Base-by-base conservation (phyloP, 768 basidiomycete species). In the Boletales sp. region DNA sequence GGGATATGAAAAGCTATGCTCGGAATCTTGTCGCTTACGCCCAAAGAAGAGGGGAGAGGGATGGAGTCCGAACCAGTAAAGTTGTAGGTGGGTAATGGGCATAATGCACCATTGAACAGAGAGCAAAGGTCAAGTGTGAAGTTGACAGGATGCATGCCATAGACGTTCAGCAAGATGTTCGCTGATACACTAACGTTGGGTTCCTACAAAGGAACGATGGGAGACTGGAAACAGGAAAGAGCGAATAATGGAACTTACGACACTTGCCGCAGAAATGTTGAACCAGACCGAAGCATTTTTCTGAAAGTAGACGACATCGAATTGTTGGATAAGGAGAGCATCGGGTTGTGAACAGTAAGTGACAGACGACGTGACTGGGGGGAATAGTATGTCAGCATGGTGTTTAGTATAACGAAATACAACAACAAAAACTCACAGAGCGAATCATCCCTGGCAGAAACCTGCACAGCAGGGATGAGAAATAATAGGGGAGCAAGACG, bases 301-400 rank as follows among this genome's bases (percentile, higher is more conserved):
- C 35, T 83, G 76, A 54, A 86, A 81, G 65, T 86, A 92, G 12
- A 77, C 74, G 45, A 91, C 66, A 60, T 90, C 83, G 61, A 91
- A 87, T 57, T 83, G 82, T 69, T 89, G 79, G 39, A 92, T 76
- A 61, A 92, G 85, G 52, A 93, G 77, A 30, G 81, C 79, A 65
- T 87, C 82, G 44, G 90, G 90, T 35, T 87, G 83, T 45, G 83
- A 72, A 69, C 90, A 93, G 66, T 93, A 93, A 29, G 90, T 87
- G 61, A 93, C 87, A 50, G 90, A 91, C 17, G 87, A 90, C 27
- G 90, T 90, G 67, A 88, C 89, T 91, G 63, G 27, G 8, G 9
- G 27, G 50, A 3, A 14, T 15, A n/a, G n/a, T n/a, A n/a, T n/a
- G n/a, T 43, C 30, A 31, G 48, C 9, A 29, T 53, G 47, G 43